These are phyloP conservation scores for Gautieria morchelliformis DNA, from an alignment of 768 basidiomycete genomes.

Conservation along the genomic window DNA sequence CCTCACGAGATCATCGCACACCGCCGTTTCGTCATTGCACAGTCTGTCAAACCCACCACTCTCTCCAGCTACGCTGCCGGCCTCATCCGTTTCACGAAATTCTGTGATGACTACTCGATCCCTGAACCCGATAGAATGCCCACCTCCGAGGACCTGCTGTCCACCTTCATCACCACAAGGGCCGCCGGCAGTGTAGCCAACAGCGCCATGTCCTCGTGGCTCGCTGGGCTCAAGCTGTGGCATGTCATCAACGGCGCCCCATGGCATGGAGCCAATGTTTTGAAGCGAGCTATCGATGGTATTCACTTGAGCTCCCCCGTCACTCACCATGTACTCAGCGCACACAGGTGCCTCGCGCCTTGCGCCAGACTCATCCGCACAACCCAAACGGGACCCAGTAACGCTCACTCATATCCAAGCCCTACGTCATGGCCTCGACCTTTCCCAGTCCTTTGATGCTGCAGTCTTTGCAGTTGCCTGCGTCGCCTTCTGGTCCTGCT, in stretches of 20 bases:
- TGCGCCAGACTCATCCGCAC: slow-evolving; percentile 12
- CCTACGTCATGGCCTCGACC: slow-evolving; percentile 17
- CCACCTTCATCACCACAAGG: slow-evolving; percentile 21
- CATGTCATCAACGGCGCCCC: slow-evolving; percentile 25
- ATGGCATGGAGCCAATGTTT: slow-evolving; percentile 24
- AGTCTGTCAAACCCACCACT: neutral
- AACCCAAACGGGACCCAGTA: slow-evolving; percentile 22
- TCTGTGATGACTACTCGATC: slow-evolving; percentile 25
- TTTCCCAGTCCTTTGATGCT: slow-evolving; percentile 20
- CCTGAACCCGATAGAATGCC: slow-evolving; percentile 24
- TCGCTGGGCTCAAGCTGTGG: slow-evolving; percentile 28
- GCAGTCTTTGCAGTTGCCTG: slow-evolving; percentile 27
- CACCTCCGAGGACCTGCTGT: slow-evolving; percentile 19
- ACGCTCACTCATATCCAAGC: slow-evolving; percentile 24
- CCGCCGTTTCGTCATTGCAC: neutral
- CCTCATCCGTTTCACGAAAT: slow-evolving; percentile 26
- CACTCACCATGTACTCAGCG: neutral
- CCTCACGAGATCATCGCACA: neutral
- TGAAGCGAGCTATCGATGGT: slow-evolving; percentile 6
- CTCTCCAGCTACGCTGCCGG: slow-evolving; percentile 22
- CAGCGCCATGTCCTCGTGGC: slow-evolving; percentile 24
- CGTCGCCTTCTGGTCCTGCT: slow-evolving; percentile 27
- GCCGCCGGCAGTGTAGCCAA: too few species aligned
- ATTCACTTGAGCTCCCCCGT: neutral
- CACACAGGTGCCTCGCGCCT: neutral